A percentile compares a stretch with the other conserved stretches of the same genome.
Conservation (phyloP, 257 asterid genomes). For the Coffea canephora region DNA sequence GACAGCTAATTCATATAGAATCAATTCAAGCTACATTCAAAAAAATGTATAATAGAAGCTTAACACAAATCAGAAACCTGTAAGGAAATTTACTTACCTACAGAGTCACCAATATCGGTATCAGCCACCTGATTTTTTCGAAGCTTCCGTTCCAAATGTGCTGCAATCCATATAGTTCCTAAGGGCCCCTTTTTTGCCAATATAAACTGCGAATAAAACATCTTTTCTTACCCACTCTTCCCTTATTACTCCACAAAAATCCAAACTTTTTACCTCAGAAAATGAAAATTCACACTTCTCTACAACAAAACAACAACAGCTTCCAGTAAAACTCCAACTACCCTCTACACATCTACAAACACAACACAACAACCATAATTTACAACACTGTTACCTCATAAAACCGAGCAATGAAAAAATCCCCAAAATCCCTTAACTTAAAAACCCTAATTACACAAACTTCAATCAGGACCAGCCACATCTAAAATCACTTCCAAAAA, state of each 20-base stretch:
- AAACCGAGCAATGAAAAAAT: background rate
- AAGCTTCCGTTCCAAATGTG: constrained; percentile 94
- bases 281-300: background rate
- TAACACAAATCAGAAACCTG: background rate
- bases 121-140: constrained; percentile 99
- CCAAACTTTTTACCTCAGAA: background rate
- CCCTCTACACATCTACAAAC: background rate
- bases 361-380: constrained; percentile 2
- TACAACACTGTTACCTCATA: constrained; percentile 1
- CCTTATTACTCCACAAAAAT: background rate
- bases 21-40: background rate
- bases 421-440: background rate
- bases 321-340: background rate
- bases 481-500: constrained; percentile 9
- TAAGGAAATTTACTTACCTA: constrained; percentile 48
- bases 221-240: constrained; percentile 27
- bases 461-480: constrained; percentile 25
- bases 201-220: constrained; percentile 96
- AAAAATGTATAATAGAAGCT: background rate
- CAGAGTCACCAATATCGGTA: constrained; percentile 95
- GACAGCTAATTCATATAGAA: background rate
- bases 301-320: constrained; percentile 1
- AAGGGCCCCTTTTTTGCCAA: constrained; percentile 97
- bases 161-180: constrained; percentile 99
- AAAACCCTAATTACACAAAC: constrained; percentile 7